phyloP scores from a whole-genome alignment of 371 early-diverging fungal species.

The Capillidium rhysosporum region DNA sequence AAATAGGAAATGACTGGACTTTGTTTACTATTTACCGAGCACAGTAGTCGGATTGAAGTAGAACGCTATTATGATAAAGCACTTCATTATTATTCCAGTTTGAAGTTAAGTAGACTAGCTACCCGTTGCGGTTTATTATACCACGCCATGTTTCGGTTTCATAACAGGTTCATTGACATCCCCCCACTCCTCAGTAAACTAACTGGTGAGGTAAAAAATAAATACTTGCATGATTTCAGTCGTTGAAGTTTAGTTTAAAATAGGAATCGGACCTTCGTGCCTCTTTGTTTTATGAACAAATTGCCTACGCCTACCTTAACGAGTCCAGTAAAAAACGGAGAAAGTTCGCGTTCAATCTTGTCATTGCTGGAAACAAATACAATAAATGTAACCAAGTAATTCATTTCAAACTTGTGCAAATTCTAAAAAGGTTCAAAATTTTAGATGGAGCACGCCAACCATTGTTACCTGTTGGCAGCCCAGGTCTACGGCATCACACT shows the following conservation, averaged over 20 bases:
- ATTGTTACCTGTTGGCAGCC: slow-evolving; percentile 44
- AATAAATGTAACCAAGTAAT: slow-evolving; percentile 38
- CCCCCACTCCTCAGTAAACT: slow-evolving; percentile 42
- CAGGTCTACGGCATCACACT: slow-evolving; percentile 14
- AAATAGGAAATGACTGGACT: slow-evolving; percentile 77
- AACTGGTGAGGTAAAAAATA: slow-evolving; percentile 58
- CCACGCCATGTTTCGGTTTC: slow-evolving; percentile 54
- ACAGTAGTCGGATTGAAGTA: slow-evolving; percentile 34
- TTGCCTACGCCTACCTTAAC: slow-evolving; percentile 55
- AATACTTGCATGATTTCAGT: neutral
- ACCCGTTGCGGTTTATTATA: slow-evolving; percentile 30
- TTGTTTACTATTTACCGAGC: slow-evolving; percentile 44
- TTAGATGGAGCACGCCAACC: slow-evolving; percentile 48
- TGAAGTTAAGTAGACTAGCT: slow-evolving; percentile 30
- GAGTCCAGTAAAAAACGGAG: slow-evolving; percentile 37
- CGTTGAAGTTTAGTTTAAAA: neutral
- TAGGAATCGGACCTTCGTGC: slow-evolving; percentile 45
- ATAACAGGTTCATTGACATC: slow-evolving; percentile 43
- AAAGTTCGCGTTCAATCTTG: slow-evolving; percentile 70
- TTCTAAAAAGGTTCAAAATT: neutral
- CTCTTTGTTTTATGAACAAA: slow-evolving; percentile 73
- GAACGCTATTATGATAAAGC: slow-evolving; percentile 64
- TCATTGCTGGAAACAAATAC: slow-evolving; percentile 72
- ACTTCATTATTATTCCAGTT: slow-evolving; percentile 24
- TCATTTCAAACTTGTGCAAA: neutral